Evolutionary conservation across 1,139 yeast species (phyloP).

Genomic region (Taphrina flavorubra): DNA sequence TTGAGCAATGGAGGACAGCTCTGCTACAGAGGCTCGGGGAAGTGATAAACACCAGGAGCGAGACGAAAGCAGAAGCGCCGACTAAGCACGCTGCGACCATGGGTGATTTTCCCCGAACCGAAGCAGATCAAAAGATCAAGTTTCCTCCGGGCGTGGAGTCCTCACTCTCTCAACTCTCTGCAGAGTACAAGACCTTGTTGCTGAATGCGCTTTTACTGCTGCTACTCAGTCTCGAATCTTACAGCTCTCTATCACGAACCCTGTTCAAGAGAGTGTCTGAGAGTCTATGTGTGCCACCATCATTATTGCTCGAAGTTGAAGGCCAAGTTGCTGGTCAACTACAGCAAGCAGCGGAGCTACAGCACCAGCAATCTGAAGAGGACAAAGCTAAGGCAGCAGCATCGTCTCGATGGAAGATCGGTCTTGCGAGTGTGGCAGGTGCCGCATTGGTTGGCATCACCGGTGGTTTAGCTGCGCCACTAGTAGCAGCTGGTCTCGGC

Average conservation of each 20-base stretch:
- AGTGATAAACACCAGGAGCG: constrained; percentile 28
- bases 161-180: constrained; percentile 15
- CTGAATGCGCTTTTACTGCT: constrained; percentile 40
- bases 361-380: constrained; percentile 36
- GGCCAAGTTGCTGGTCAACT: constrained; percentile 34
- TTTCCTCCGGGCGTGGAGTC: constrained; percentile 23
- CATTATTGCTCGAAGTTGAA: constrained; percentile 35
- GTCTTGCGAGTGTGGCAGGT: constrained; percentile 98
- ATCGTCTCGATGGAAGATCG: constrained; percentile 61
- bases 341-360: constrained; percentile 35
- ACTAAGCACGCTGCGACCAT: neutral
- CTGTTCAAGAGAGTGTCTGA: constrained; percentile 33
- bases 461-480: constrained; percentile 95
- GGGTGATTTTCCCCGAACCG: constrained; percentile 29
- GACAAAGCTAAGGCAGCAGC: constrained; percentile 27
- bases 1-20: constrained; percentile 36
- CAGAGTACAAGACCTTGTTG: constrained; percentile 30
- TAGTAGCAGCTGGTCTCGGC: constrained; percentile 96
- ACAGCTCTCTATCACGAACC: constrained; percentile 37
- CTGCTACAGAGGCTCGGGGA: constrained; percentile 38
- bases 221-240: constrained; percentile 39
- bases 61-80: neutral
- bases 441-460: constrained; percentile 91
- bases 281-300: constrained; percentile 29
- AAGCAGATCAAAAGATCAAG: constrained; percentile 16